A percentile compares a stretch with the other conserved stretches of the same genome.
These are phyloP conservation scores for Cucurbita argyrosperma DNA, from an alignment of 306 rosid genomes.

Conservation along the genomic window DNA sequence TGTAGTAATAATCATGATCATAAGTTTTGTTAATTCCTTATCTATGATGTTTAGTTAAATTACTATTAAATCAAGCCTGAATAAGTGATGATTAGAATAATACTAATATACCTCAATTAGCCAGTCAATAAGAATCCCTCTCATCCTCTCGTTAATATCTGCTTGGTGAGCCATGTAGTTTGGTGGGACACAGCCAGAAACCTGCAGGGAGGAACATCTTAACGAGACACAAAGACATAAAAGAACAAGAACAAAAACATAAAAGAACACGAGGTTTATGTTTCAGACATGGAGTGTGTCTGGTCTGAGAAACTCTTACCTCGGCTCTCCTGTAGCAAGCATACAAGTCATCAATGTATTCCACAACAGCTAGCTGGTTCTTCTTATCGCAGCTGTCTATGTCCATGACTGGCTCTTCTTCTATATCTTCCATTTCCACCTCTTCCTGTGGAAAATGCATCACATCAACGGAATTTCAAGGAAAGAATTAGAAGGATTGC, in stretches of 20 bases:
- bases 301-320: constrained; percentile 13
- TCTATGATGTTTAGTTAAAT: too few species aligned
- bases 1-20: neutral
- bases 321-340: constrained; percentile 30
- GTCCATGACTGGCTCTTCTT: constrained; percentile 25
- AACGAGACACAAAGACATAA: neutral
- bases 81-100: too few species aligned
- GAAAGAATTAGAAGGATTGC: neutral
- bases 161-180: constrained; percentile 35
- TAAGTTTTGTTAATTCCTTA: neutral
- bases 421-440: constrained; percentile 32
- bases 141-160: constrained; percentile 47
- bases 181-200: constrained; percentile 19
- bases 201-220: constrained; percentile 12
- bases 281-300: neutral
- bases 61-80: too few species aligned
- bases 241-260: neutral
- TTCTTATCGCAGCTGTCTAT: constrained; percentile 22
- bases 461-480: neutral
- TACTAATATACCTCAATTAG: constrained; percentile 32
- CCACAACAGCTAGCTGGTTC: constrained; percentile 32
- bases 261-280: neutral
- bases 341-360: constrained; percentile 34
- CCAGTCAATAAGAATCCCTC: constrained; percentile 51
- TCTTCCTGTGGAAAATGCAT: constrained; percentile 19